Evolutionary conservation across 2,329 filamentous ascomycete genomes (phyloP).

Genomic region (Ceratocystis lukuohia): DNA sequence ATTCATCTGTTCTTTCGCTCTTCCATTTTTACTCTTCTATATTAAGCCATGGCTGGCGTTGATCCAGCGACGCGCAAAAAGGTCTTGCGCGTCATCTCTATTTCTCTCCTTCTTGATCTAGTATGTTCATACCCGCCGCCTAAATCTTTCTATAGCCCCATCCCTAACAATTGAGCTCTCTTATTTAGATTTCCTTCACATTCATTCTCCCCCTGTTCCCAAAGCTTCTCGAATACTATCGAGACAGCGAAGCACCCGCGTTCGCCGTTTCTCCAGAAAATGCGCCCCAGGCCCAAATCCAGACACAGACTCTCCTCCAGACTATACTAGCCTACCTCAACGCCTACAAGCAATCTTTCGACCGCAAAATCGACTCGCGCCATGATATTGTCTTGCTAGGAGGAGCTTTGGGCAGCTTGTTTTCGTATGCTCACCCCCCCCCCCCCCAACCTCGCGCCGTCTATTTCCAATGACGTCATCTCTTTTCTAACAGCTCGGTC

Average conservation of each 20-base stretch:
- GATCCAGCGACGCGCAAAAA: conserved; percentile 53
- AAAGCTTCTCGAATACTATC: conserved; percentile 90
- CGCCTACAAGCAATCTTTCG: conserved; percentile 86
- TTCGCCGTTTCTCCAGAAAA: conserved; percentile 27
- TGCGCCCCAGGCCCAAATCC: conserved; percentile 25
- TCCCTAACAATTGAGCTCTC: conserved; percentile 13
- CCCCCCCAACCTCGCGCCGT: too few relatives aligned
- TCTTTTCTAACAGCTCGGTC: background rate
- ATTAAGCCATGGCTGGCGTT: conserved; percentile 31
- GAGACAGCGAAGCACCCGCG: conserved; percentile 58
- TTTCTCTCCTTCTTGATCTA: conserved; percentile 78
- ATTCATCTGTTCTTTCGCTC: too few relatives aligned
- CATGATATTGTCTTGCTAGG: conserved; percentile 96
- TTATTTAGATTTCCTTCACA: conserved; percentile 77
- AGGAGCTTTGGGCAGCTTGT: conserved; percentile 83
- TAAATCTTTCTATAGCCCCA: too few relatives aligned
- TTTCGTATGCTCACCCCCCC: conserved; percentile 39
- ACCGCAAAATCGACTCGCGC: conserved; percentile 81
- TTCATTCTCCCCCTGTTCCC: conserved; percentile 96
- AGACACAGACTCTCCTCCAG: conserved; percentile 52
- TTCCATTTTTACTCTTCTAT: too few relatives aligned
- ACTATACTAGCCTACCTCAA: conserved; percentile 73
- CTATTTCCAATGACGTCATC: background rate
- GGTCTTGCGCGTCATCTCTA: conserved; percentile 75
- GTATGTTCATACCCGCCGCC: conserved; percentile 36